Base-by-base conservation (phyloP, 805 yeast genomes). In the Metschnikowia continentalis region DNA sequence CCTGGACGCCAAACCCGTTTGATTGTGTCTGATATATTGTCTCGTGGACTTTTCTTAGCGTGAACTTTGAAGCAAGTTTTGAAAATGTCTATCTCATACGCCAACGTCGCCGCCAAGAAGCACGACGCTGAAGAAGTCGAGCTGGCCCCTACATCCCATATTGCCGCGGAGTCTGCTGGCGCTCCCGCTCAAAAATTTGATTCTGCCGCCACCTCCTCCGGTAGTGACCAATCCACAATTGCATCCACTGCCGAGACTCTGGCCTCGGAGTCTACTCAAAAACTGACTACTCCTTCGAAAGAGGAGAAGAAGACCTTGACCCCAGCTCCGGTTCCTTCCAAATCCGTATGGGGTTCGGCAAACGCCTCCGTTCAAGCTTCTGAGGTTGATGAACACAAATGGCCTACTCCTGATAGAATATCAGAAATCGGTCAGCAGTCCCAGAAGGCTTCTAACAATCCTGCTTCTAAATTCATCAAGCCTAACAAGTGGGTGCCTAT, bases 401-500 rank as follows among this genome's bases (percentile, higher is more conserved):
- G 77, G 75, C 77, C 78, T 15, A 70, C 76, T 11, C 76, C 77
- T 4, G 71, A 70, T 50, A 66, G 67, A 55, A 55, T 59, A 38
- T 52, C 63, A 49, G 43, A 50, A 47, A 39, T 60, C 35, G 53
- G 50, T 42, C 39, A 44, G 22, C 55, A 58, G 36, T 44, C 52
- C 32, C 61, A 59, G 35, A 52, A 49, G 43, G 54, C 50, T 30
- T 37, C 54, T 15, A 49, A 38, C 42, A 42, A 47, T 39, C 54
- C 54, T 32, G 50, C 54, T 35, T 48, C 60, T 17, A 71, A 72
- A 54, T 70, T 71, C 55, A 67, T 70, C 55, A 74, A 73, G 58
- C 74, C 77, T 17, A 72, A 65, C 55, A 71, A 74, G 56, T 74
- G 78, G 78, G 75, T 74, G 23, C 78, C 78, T 15, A 68, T 74